Conservation (phyloP, 2,329 filamentous ascomycete species). For the Fusarium albidum region DNA sequence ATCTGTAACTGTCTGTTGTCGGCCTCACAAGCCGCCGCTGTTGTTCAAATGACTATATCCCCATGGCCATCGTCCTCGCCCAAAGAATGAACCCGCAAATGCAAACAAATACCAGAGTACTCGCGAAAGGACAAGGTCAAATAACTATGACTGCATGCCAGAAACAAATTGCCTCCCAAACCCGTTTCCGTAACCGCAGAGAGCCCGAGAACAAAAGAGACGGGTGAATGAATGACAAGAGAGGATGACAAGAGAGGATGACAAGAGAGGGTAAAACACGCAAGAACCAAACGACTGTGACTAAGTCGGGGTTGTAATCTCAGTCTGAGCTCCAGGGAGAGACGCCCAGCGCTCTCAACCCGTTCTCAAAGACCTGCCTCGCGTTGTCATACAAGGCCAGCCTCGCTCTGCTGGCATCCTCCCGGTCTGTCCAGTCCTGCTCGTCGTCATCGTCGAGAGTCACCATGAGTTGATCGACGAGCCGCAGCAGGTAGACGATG, state of each 20-base stretch:
- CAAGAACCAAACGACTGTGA: too few relatives aligned
- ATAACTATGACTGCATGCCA: too few relatives aligned
- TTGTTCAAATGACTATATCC: neutral
- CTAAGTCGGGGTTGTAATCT: neutral
- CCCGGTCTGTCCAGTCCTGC: slow-evolving; percentile 42
- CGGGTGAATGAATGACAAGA: too few relatives aligned
- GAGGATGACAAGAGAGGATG: too few relatives aligned
- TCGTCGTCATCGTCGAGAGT: slow-evolving; percentile 62
- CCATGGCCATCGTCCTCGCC: too few relatives aligned
- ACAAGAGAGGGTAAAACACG: too few relatives aligned
- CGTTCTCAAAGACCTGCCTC: slow-evolving; percentile 41
- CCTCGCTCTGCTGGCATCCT: slow-evolving; percentile 64
- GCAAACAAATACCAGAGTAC: too few relatives aligned
- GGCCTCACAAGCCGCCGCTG: neutral
- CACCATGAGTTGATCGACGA: slow-evolving; percentile 23
- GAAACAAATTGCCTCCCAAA: too few relatives aligned
- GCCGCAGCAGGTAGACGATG: slow-evolving; percentile 62
- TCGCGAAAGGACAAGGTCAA: too few relatives aligned
- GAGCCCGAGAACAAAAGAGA: too few relatives aligned
- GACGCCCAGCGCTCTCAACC: slow-evolving; percentile 50
- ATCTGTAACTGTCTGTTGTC: neutral
- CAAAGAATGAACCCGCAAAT: too few relatives aligned
- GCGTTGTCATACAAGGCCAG: slow-evolving; percentile 63
- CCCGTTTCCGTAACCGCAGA: too few relatives aligned
- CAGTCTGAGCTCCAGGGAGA: slow-evolving; percentile 20